Conservation (phyloP, 164 flowering plant genomes). For the Hamamelis virginiana region DNA sequence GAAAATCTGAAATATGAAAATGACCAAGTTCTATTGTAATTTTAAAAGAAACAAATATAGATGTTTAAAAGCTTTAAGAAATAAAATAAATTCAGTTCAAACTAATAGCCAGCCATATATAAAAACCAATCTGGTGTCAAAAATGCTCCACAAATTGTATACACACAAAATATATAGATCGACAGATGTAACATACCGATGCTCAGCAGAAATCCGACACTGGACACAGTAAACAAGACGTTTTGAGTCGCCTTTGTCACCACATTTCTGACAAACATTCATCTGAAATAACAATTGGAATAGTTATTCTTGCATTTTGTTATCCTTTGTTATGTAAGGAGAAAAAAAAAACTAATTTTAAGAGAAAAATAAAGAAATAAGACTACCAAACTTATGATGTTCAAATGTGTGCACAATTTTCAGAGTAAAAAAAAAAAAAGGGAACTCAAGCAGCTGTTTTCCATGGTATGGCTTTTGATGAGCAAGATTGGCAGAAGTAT, state of each 20-base stretch:
- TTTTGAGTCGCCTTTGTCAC: conserved; percentile 6
- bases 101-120: not conserved
- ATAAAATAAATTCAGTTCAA: no score
- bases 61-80: no score
- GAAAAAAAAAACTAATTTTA: not conserved
- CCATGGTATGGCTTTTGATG: no score
- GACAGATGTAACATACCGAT: conserved; percentile 20
- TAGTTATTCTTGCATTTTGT: not conserved
- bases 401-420: no score
- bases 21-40: no score
- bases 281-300: conserved; percentile 11
- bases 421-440: no score
- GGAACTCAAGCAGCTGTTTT: no score
- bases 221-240: conserved; percentile 15
- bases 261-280: conserved; percentile 26
- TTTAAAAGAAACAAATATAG: no score
- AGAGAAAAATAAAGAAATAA: no score
- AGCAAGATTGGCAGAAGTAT: no score
- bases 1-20: no score
- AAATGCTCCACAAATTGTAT: not conserved
- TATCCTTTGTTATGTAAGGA: not conserved
- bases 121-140: not conserved
- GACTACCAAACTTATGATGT: no score
- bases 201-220: conserved; percentile 22
- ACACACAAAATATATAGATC: not conserved